Percentiles rank a stretch among this genome's conserved stretches.
Evolutionary conservation across 768 basidiomycete genomes (phyloP).

Genomic region (Termitomyces sp.): DNA sequence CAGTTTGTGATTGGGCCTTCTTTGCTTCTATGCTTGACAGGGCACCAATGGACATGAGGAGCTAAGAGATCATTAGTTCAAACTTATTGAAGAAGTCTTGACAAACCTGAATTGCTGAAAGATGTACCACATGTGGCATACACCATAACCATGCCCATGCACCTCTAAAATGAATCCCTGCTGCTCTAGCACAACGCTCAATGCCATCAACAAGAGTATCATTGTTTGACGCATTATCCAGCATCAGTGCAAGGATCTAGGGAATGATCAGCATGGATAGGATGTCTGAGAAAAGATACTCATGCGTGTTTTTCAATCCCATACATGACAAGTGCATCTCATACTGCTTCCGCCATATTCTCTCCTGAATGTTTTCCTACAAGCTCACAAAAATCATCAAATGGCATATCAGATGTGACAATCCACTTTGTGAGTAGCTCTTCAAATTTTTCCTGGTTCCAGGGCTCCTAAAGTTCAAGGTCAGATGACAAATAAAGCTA

Average conservation of each 20-base stretch:
- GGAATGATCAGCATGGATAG: neutral
- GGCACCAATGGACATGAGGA: no score
- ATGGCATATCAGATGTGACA: slow-evolving; percentile 12
- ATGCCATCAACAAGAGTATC: no score
- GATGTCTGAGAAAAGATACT: neutral
- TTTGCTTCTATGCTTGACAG: no score
- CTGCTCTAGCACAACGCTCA: neutral
- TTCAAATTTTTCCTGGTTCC: slow-evolving; percentile 3
- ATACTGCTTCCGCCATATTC: slow-evolving; percentile 30
- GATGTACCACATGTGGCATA: neutral
- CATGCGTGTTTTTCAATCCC: no score
- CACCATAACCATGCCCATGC: neutral
- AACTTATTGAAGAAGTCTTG: no score
- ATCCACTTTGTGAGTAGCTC: neutral
- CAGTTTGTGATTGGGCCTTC: no score
- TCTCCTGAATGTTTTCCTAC: slow-evolving; percentile 28
- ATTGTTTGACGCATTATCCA: no score
- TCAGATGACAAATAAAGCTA: no score
- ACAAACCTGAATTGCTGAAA: no score
- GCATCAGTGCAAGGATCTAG: neutral
- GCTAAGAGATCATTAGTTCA: no score
- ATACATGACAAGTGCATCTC: slow-evolving; percentile 23
- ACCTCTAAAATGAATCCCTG: neutral
- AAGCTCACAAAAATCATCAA: slow-evolving; percentile 27
- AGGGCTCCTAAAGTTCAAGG: neutral